phyloP scores from a whole-genome alignment of 129 eudicot species.

The Saposhnikovia divaricata region DNA sequence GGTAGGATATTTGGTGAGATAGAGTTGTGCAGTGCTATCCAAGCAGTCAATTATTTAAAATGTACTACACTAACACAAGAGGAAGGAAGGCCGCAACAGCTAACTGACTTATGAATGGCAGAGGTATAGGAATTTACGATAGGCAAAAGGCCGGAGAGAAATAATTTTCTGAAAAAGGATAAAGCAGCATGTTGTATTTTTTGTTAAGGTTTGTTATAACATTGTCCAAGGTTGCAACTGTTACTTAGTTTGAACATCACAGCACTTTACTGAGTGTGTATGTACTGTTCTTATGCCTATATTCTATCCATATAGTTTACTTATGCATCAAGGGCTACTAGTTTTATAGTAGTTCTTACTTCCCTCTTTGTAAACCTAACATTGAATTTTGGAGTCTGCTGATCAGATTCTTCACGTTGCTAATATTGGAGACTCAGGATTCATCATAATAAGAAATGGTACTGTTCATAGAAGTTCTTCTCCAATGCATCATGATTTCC shows the following conservation, averaged over 20 bases:
- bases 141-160: background rate
- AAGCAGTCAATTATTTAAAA: background rate
- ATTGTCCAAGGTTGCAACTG: background rate
- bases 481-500: slow-evolving; percentile 67
- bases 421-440: slow-evolving; percentile 86
- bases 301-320: background rate
- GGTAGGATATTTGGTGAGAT: background rate
- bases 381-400: background rate
- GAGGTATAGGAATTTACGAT: background rate
- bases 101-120: background rate
- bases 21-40: background rate
- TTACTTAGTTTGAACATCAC: background rate
- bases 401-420: slow-evolving; percentile 75
- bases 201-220: background rate
- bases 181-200: background rate
- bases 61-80: background rate
- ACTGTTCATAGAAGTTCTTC: slow-evolving; percentile 52
- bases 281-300: background rate
- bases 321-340: background rate
- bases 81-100: background rate
- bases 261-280: background rate
- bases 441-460: slow-evolving; percentile 61
- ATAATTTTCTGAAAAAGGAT: background rate
- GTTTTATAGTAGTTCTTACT: background rate
- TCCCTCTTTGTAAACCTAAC: background rate